A percentile compares a stretch with the other conserved stretches of the same genome.
Evolutionary conservation across 2,329 filamentous ascomycete genomes (phyloP).

Genomic region (Beauveria scarabaeidicola): DNA sequence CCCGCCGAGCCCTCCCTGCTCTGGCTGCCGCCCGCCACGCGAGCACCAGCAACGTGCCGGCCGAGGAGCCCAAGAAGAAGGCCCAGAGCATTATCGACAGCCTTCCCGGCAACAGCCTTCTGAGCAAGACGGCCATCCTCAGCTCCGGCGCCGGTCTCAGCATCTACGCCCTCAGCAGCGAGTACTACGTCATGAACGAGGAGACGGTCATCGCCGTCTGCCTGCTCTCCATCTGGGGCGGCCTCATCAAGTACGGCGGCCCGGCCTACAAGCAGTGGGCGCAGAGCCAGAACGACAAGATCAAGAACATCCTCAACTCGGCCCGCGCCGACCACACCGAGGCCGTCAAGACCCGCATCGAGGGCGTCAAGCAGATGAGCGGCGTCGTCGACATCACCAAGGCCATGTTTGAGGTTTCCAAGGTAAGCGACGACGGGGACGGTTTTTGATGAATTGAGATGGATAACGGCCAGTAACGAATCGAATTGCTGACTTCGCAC

Average conservation of each 20-base stretch:
- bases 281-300: constrained; percentile 78
- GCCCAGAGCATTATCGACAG: constrained; percentile 91
- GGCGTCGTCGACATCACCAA: constrained; percentile 96
- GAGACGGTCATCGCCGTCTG: constrained; percentile 92
- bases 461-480: not conserved
- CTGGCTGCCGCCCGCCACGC: constrained; percentile 60
- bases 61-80: constrained; percentile 91
- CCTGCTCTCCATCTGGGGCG: constrained; percentile 86
- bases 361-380: constrained; percentile 88
- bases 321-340: constrained; percentile 90
- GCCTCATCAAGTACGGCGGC: constrained; percentile 86
- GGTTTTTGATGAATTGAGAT: constrained; percentile 1
- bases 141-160: constrained; percentile 85
- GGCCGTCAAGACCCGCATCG: constrained; percentile 90
- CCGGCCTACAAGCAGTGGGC: constrained; percentile 92
- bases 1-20: constrained; percentile 66
- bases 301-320: constrained; percentile 89
- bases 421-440: constrained; percentile 50
- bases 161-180: constrained; percentile 95
- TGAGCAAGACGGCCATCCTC: constrained; percentile 95
- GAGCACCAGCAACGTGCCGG: constrained; percentile 63
- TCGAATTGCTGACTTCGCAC: constrained; percentile 16
- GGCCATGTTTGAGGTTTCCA: constrained; percentile 93
- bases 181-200: constrained; percentile 99
- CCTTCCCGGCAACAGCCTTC: constrained; percentile 81